phyloP scores from a whole-genome alignment of 345 rosid species.

The Salix exigua region DNA sequence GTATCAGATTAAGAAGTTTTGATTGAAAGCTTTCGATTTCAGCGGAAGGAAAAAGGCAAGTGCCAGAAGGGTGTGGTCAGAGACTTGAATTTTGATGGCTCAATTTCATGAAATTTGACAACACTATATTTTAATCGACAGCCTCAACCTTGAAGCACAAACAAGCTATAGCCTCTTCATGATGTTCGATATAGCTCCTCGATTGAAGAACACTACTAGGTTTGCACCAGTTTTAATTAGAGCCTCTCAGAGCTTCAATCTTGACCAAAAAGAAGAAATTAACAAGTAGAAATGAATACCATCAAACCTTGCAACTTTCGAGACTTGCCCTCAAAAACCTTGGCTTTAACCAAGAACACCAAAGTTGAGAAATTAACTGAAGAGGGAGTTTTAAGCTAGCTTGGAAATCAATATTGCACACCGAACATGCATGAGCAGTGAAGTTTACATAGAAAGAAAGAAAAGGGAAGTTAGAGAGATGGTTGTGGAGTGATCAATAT shows the following conservation, averaged over 20 bases:
- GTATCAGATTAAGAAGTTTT: neutral
- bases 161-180: neutral
- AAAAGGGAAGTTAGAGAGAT: conserved; percentile 8
- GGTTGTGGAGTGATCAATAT: conserved; percentile 29
- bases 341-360: neutral
- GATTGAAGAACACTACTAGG: neutral
- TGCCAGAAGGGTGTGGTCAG: conserved; percentile 24
- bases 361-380: neutral
- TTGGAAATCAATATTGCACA: conserved; percentile 4
- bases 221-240: too few species aligned
- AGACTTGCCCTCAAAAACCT: neutral
- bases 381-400: conserved; percentile 24
- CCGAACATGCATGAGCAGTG: neutral
- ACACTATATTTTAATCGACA: neutral
- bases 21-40: conserved; percentile 16
- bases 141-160: conserved; percentile 3
- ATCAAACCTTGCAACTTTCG: too few species aligned
- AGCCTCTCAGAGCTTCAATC: too few species aligned
- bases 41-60: conserved; percentile 38
- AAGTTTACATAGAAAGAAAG: conserved; percentile 10
- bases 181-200: neutral
- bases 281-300: too few species aligned
- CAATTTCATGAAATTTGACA: neutral
- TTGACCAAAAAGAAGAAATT: too few species aligned
- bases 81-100: neutral